phyloP scores from a whole-genome alignment of 352 stramenopile genomes.

The Globisporangium abappressorium region DNA sequence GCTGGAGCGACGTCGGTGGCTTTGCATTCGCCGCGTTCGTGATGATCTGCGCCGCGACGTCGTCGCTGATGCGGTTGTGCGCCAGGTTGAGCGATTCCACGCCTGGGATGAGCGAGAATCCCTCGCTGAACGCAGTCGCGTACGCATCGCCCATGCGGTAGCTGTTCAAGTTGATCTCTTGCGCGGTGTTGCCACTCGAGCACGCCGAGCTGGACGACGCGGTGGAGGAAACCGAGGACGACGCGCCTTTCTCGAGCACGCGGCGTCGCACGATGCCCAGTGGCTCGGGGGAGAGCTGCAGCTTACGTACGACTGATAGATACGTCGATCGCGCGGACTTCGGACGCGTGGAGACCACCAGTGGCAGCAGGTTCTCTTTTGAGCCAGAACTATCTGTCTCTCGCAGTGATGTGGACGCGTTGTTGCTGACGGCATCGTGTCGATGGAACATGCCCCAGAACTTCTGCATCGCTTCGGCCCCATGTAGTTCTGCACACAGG shows the following conservation, averaged over 20 bases:
- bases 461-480: conserved; percentile 47
- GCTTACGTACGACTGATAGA: conserved; percentile 48
- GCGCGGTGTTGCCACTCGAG: conserved; percentile 35
- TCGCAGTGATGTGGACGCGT: conserved; percentile 24
- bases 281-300: conserved; percentile 60
- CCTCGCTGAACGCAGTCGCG: conserved; percentile 52
- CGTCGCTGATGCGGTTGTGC: conserved; percentile 68
- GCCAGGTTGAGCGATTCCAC: conserved; percentile 70
- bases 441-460: conserved; percentile 78
- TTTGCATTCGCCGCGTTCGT: conserved; percentile 22
- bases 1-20: conserved; percentile 30
- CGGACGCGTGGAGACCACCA: conserved; percentile 23
- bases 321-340: conserved; percentile 63
- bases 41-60: conserved; percentile 52
- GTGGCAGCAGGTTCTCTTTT: conserved; percentile 13
- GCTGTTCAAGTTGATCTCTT: conserved; percentile 72
- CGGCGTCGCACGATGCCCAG: conserved; percentile 60
- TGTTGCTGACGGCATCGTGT: conserved; percentile 57
- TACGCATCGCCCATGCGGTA: conserved; percentile 70
- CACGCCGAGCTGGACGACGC: conserved; percentile 28
- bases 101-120: conserved; percentile 57
- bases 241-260: conserved; percentile 41
- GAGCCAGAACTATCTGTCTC: neutral
- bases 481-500: conserved; percentile 53
- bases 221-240: conserved; percentile 28